Conservation (phyloP, 1,284 basidiomycete species). For the Naganishia sp. region DNA sequence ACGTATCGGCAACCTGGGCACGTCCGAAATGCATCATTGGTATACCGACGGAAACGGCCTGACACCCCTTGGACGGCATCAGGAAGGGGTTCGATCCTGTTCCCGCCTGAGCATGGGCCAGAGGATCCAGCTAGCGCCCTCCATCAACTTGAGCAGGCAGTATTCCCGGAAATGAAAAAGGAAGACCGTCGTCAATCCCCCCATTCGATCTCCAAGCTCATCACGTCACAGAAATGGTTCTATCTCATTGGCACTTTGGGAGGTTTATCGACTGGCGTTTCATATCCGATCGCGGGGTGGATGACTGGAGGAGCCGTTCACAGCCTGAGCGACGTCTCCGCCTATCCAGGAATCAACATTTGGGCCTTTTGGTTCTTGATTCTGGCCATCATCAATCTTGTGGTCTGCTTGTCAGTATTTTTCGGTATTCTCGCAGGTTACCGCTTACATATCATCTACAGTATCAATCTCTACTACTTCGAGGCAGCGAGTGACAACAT, state of each 20-base stretch:
- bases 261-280: conserved; percentile 41
- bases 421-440: conserved; percentile 46
- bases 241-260: conserved; percentile 34
- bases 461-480: conserved; percentile 37
- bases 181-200: conserved; percentile 20
- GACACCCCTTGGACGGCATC: conserved; percentile 13
- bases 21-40: too few relatives aligned
- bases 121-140: neutral
- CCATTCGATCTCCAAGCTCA: conserved; percentile 36
- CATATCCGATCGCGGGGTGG: conserved; percentile 51
- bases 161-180: conserved; percentile 9
- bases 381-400: conserved; percentile 36
- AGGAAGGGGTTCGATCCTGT: conserved; percentile 6
- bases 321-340: conserved; percentile 36
- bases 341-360: conserved; percentile 34
- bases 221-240: conserved; percentile 13
- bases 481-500: conserved; percentile 1
- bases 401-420: conserved; percentile 34
- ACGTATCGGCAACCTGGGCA: too few relatives aligned
- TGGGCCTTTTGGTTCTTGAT: conserved; percentile 48
- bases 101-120: neutral
- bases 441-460: conserved; percentile 47
- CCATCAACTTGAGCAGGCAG: conserved; percentile 9
- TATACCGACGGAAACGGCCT: neutral
- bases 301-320: conserved; percentile 43